These are phyloP conservation scores for Massospora cicadina DNA, from an alignment of 371 early-diverging fungal genomes.

Conservation along the genomic window DNA sequence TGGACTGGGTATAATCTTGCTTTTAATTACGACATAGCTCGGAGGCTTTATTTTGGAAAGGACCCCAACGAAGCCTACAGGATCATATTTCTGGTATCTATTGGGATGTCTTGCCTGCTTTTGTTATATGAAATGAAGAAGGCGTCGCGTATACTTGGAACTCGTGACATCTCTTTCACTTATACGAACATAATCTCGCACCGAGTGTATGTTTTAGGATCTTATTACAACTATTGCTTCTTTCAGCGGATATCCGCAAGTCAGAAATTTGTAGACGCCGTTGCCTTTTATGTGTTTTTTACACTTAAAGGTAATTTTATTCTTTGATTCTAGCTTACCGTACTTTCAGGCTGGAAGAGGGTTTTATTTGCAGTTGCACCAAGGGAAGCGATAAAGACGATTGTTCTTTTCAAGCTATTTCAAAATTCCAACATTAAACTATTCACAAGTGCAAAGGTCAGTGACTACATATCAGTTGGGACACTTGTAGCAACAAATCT, in stretches of 20 bases:
- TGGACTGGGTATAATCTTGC: constrained; percentile 36
- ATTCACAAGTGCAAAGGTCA: neutral
- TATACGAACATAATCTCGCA: constrained; percentile 57
- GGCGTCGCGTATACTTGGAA: constrained; percentile 35
- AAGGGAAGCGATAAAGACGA: constrained; percentile 48
- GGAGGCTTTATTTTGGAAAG: constrained; percentile 21
- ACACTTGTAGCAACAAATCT: constrained; percentile 45
- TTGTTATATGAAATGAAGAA: constrained; percentile 52
- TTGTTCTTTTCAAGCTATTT: constrained; percentile 18
- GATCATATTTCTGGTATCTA: constrained; percentile 40
- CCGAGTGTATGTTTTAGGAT: constrained; percentile 33
- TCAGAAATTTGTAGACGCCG: constrained; percentile 35
- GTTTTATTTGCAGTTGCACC: constrained; percentile 70
- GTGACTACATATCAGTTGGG: constrained; percentile 18
- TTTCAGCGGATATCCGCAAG: constrained; percentile 51
- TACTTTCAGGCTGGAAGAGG: constrained; percentile 54
- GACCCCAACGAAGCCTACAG: constrained; percentile 24
- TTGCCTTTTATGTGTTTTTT: constrained; percentile 80
- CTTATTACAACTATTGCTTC: constrained; percentile 62
- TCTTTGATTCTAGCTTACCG: neutral
- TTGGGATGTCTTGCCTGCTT: constrained; percentile 44
- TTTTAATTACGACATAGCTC: constrained; percentile 21
- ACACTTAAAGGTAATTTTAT: constrained; percentile 44
- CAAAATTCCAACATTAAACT: neutral
- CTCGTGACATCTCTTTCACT: constrained; percentile 57